Conservation (phyloP, 768 basidiomycete species). For the Tulasnella sp. region DNA sequence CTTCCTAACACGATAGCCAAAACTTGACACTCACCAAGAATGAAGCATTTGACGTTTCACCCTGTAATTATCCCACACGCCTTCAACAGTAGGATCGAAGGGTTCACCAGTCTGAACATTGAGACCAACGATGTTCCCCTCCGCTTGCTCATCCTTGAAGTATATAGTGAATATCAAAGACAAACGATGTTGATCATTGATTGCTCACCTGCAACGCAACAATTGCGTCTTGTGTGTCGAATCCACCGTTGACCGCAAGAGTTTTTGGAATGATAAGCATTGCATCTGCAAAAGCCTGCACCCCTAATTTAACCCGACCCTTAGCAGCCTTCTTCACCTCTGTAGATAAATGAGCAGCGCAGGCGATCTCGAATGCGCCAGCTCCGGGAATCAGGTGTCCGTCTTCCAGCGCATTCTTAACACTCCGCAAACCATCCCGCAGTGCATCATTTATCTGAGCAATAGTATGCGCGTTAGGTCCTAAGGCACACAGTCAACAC, state of each 20-base stretch:
- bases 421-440: conserved; percentile 87
- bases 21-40: conserved; percentile 56
- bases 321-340: conserved; percentile 75
- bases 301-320: conserved; percentile 92
- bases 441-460: conserved; percentile 97
- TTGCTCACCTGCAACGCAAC: conserved; percentile 69
- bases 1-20: no score
- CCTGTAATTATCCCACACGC: conserved; percentile 97
- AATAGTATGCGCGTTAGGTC: conserved; percentile 91
- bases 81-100: conserved; percentile 88
- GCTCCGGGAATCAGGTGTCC: conserved; percentile 83
- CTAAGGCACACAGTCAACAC: conserved; percentile 22
- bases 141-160: conserved; percentile 75
- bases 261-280: conserved; percentile 93
- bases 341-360: conserved; percentile 69
- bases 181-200: conserved; percentile 7
- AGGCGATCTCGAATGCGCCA: conserved; percentile 92
- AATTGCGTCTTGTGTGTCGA: conserved; percentile 90
- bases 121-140: conserved; percentile 84
- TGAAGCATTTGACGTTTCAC: conserved; percentile 99
- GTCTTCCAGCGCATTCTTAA: conserved; percentile 95
- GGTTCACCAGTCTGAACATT: conserved; percentile 91
- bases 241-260: conserved; percentile 88
- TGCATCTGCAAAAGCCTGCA: conserved; percentile 94
- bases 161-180: conserved; percentile 11